A percentile compares a stretch with the other conserved stretches of the same genome.
Conservation (phyloP, 2,329 filamentous ascomycete genomes). For the Ophiosphaerella narmari region DNA sequence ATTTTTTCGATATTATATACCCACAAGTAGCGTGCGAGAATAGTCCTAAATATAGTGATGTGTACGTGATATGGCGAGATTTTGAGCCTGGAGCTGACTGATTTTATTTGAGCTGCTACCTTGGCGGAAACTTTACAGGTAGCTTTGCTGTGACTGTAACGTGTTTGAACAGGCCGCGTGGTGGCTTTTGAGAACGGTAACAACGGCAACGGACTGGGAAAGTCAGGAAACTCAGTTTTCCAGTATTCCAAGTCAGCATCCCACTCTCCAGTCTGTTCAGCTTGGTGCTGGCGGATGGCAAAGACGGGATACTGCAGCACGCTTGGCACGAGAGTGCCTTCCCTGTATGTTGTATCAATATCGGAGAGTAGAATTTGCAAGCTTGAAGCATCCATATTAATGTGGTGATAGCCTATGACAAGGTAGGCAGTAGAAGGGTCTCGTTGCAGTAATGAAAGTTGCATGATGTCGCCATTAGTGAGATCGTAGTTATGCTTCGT, state of each 20-base stretch:
- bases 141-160: no score
- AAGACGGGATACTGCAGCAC: constrained; percentile 16
- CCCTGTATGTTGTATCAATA: constrained; percentile 52
- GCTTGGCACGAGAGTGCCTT: constrained; percentile 12
- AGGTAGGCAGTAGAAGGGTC: constrained; percentile 47
- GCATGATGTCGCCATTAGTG: no score
- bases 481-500: constrained; percentile 42
- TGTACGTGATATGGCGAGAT: no score
- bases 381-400: constrained; percentile 56
- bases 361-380: constrained; percentile 52
- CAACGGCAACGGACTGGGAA: not conserved
- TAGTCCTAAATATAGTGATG: no score
- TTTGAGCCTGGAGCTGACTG: no score
- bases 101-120: no score
- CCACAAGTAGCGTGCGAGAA: no score
- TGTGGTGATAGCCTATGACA: constrained; percentile 55
- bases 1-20: no score
- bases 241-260: constrained; percentile 11
- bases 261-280: constrained; percentile 5
- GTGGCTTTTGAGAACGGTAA: not conserved
- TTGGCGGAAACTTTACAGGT: no score
- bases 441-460: constrained; percentile 42
- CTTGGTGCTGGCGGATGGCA: constrained; percentile 5
- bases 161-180: constrained; percentile 10
- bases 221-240: not conserved